phyloP scores from a whole-genome alignment of 305 asterid species.

The Petunia hybrid region DNA sequence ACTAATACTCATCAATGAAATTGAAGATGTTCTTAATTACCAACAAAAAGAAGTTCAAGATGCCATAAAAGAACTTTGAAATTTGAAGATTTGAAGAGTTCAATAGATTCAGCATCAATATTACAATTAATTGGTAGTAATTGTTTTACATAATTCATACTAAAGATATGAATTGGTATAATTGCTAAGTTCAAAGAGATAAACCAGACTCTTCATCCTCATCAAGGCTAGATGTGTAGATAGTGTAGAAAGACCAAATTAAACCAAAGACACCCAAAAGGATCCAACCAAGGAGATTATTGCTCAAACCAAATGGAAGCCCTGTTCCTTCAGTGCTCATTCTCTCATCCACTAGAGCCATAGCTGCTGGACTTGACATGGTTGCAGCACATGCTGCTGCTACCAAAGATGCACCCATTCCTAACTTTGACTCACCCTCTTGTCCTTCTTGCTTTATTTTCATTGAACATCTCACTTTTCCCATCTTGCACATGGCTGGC shows the following conservation, averaged over 20 bases:
- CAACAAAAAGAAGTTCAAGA: too few relatives aligned
- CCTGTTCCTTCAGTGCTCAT: slow-evolving; percentile 96
- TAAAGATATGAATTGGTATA: neutral
- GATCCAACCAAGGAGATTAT: slow-evolving; percentile 85
- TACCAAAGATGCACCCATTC: slow-evolving; percentile 63
- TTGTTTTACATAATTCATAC: neutral
- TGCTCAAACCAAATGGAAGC: slow-evolving; percentile 90
- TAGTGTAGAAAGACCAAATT: slow-evolving; percentile 73
- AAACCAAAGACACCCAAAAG: slow-evolving; percentile 76
- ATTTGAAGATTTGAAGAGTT: neutral
- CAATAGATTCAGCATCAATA: neutral
- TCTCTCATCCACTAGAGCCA: slow-evolving; percentile 96
- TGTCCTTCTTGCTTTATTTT: slow-evolving; percentile 51
- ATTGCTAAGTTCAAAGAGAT: slow-evolving; percentile 56
- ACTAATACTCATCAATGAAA: neutral
- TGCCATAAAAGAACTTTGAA: too few relatives aligned
- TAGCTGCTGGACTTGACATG: slow-evolving; percentile 71
- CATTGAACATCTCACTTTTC: slow-evolving; percentile 70
- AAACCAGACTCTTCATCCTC: slow-evolving; percentile 94
- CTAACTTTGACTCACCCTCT: slow-evolving; percentile 49
- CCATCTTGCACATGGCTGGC: slow-evolving; percentile 60
- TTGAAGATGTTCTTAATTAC: neutral
- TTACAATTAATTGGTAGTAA: neutral
- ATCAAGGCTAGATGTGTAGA: slow-evolving; percentile 65
- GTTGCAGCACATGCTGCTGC: slow-evolving; percentile 69